Evolutionary conservation across 345 rosid species (phyloP).

Genomic region (Gossypium raimondii): DNA sequence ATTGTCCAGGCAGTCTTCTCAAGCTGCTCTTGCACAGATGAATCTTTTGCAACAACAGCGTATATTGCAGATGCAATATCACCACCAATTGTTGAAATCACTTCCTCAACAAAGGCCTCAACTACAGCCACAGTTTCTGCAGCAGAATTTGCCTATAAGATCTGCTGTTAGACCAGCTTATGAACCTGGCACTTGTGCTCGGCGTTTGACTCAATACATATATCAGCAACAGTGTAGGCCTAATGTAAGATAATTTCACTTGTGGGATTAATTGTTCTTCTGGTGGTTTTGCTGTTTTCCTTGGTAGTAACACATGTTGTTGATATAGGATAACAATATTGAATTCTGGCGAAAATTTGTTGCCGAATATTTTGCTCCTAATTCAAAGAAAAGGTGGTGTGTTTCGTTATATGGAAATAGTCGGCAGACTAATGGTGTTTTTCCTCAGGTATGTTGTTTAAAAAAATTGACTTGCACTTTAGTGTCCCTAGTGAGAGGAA

Average conservation of each 20-base stretch:
- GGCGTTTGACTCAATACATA: slow-evolving; percentile 60
- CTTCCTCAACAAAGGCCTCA: slow-evolving; percentile 54
- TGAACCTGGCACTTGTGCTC: slow-evolving; percentile 76
- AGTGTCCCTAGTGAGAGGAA: not conserved
- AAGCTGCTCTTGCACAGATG: slow-evolving; percentile 51
- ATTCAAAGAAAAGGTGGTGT: slow-evolving; percentile 75
- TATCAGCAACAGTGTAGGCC: slow-evolving; percentile 70
- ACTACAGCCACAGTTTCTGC: slow-evolving; percentile 50
- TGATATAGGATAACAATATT: slow-evolving; percentile 65
- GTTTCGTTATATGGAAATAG: slow-evolving; percentile 76
- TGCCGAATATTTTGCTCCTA: slow-evolving; percentile 59
- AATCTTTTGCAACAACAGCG: slow-evolving; percentile 55
- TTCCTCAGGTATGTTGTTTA: slow-evolving; percentile 52
- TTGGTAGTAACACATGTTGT: slow-evolving; percentile 10
- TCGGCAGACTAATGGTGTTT: slow-evolving; percentile 65
- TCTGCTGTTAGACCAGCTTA: slow-evolving; percentile 49
- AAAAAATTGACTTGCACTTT: not conserved
- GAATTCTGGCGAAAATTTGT: slow-evolving; percentile 77
- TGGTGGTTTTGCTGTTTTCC: not conserved
- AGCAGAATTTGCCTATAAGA: slow-evolving; percentile 52
- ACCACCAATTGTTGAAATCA: slow-evolving; percentile 55
- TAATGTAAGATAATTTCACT: slow-evolving; percentile 36
- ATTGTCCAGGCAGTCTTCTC: slow-evolving; percentile 67
- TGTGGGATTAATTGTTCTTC: not conserved
- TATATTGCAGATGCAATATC: slow-evolving; percentile 49